Conservation (phyloP, 345 rosid species). For the Euphorbia lathyris region DNA sequence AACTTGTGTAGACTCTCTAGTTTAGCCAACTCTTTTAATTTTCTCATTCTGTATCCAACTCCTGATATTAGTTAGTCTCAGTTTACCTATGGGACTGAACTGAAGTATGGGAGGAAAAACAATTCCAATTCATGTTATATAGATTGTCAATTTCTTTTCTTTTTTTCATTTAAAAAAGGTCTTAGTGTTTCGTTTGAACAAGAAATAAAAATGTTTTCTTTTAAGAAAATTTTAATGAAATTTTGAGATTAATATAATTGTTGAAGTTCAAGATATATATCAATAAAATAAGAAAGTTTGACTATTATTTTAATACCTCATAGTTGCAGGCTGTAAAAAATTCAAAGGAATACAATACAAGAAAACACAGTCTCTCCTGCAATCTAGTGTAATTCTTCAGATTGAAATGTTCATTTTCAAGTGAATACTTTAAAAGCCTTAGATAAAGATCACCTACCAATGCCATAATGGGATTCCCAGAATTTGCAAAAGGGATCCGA, state of each 20-base stretch:
- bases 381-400: not conserved
- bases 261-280: not conserved
- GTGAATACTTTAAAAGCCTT: not conserved
- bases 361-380: not conserved
- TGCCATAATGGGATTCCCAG: conserved; percentile 91
- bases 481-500: conserved; percentile 80
- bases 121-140: no score
- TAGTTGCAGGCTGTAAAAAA: not conserved
- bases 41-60: not conserved
- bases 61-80: not conserved
- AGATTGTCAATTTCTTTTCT: no score
- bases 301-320: not conserved
- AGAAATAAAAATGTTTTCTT: no score
- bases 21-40: not conserved
- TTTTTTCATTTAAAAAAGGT: no score
- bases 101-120: not conserved
- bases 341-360: not conserved
- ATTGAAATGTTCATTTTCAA: not conserved
- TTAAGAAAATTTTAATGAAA: no score
- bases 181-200: no score
- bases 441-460: conserved; percentile 50
- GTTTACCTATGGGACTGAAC: not conserved
- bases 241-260: not conserved
- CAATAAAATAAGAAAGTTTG: no score
- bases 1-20: not conserved